Conservation (phyloP, 176 grass and related monocot genomes). For the Eleusine coracana region DNA sequence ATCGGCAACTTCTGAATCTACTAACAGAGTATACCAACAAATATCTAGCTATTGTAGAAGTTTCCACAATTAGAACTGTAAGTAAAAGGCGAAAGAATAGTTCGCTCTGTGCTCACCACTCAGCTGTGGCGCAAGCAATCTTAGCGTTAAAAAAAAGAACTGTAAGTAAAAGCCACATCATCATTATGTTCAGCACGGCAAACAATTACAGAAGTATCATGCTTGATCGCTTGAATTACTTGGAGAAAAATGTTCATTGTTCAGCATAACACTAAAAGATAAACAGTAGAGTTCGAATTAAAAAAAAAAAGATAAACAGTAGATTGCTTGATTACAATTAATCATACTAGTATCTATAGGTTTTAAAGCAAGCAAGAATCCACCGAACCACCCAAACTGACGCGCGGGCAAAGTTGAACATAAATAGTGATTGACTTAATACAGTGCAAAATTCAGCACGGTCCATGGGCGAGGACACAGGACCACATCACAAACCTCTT, state of each 20-base stretch:
- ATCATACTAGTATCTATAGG: neutral
- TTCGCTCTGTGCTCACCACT: conserved; percentile 48
- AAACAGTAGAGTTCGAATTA: too few species aligned
- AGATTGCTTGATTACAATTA: too few species aligned
- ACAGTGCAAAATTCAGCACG: neutral
- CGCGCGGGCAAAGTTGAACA: neutral
- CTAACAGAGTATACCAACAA: neutral
- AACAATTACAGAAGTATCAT: neutral
- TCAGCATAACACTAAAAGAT: too few species aligned
- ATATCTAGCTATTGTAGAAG: neutral
- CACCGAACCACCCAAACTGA: neutral
- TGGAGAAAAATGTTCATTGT: conserved; percentile 9
- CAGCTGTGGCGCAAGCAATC: neutral
- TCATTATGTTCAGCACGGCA: neutral
- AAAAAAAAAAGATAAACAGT: too few species aligned
- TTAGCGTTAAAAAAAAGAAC: too few species aligned
- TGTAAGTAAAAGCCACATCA: too few species aligned
- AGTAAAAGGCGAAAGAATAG: conserved; percentile 84
- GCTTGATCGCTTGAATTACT: neutral
- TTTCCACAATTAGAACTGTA: neutral
- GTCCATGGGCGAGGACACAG: neutral
- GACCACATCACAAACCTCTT: conserved; percentile 52
- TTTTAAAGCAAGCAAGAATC: neutral
- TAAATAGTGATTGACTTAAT: neutral
- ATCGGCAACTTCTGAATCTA: conserved; percentile 3